Base-by-base conservation (phyloP, 139 green algal genomes). In the Desmodesmus armatus region DNA sequence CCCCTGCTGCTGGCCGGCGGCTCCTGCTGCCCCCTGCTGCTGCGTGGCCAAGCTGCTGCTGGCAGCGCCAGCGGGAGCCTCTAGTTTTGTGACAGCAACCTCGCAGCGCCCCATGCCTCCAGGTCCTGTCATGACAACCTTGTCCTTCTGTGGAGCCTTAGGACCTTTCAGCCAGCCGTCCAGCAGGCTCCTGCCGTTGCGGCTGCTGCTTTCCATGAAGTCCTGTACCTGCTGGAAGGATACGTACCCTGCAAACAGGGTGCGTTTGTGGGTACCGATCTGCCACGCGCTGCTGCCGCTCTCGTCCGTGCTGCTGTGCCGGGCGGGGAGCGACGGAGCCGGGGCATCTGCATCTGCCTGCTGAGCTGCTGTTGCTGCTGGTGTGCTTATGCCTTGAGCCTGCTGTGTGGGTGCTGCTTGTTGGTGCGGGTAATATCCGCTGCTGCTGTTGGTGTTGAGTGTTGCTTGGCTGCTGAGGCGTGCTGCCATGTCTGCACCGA, bases 171-270 rank as follows among this genome's bases (percentile, higher is more conserved):
- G 35, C n/a, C n/a, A 75, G 2, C 75, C 47, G 11, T 75, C 73
- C 13, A 84, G 35, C 39, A 84, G 40, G 17, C 7, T 65, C 65
- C 39, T 58, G n/a, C n/a, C n/a, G 65, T 43, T 63, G 33, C 74
- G 17, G n/a, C 13, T 39, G 47, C 31, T 84, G 15, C 31, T 25
- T 37, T 81, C 41, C 21, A 90, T 63, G 31, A 87, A 85, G 13
- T 83, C 70, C 0, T 80, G 44, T 27, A 93, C 69, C 79, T 94
- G 88, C 2, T 37, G 37, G 72, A 90, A 90, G 27, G 89, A 85
- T n/a, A 93, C 90, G 74, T 90, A 93, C 3, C 90, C 90, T 27
- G 90, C 91, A 79, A 93, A 93, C 23, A 93, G 83, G 3, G 44
- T 90, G 2, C 91, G 63, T 33, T 63, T 55, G 4, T 23, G 60